Conservation (phyloP, 257 asterid genomes). For the Handroanthus guayacan region DNA sequence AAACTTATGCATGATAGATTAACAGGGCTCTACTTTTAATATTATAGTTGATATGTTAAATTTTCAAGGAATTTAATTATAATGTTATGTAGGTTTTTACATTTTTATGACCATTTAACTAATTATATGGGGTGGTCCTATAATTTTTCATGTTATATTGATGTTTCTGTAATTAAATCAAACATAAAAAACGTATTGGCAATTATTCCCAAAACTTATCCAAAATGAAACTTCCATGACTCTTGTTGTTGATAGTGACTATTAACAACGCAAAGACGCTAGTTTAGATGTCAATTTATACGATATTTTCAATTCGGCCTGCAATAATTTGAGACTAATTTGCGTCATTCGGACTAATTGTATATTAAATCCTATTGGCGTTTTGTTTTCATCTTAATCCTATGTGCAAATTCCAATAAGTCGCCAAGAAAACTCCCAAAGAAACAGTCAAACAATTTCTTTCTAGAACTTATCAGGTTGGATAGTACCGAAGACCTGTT, state of each 20-base stretch:
- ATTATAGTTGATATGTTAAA: too few relatives aligned
- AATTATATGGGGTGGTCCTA: too few relatives aligned
- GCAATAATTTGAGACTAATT: not conserved
- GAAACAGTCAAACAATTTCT: not conserved
- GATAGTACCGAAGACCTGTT: too few relatives aligned
- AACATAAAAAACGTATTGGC: too few relatives aligned
- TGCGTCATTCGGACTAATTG: not conserved
- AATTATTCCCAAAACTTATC: not conserved
- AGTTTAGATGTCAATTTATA: constrained; percentile 22
- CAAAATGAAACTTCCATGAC: not conserved
- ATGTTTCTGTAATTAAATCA: too few relatives aligned
- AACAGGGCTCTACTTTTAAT: too few relatives aligned
- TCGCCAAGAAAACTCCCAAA: constrained; percentile 13
- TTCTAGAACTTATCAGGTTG: too few relatives aligned
- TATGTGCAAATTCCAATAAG: not conserved
- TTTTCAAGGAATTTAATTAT: too few relatives aligned
- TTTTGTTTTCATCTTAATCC: constrained; percentile 3
- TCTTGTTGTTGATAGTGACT: constrained; percentile 14
- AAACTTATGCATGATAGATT: too few relatives aligned
- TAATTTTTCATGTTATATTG: too few relatives aligned
- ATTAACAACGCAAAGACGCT: not conserved
- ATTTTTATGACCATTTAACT: too few relatives aligned
- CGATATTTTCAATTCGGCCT: constrained; percentile 23
- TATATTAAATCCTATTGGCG: constrained; percentile 14
- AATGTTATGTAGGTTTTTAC: too few relatives aligned